phyloP scores from a whole-genome alignment of 257 asterid species.

The Nyctanthes arbortristis region DNA sequence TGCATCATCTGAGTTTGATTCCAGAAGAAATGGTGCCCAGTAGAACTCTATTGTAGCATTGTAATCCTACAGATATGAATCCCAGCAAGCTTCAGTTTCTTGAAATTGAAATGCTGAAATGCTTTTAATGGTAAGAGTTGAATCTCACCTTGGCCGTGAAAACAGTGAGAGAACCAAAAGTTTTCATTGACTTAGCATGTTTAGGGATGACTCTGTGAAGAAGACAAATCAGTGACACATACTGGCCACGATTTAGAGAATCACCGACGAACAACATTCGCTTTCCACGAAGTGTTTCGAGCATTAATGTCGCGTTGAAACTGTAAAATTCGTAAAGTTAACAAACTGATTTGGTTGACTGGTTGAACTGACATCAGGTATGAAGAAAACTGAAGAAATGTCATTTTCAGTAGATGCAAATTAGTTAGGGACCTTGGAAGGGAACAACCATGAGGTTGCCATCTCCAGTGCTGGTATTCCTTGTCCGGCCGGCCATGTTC shows the following conservation, averaged over 20 bases:
- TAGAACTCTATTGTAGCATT: constrained; percentile 62
- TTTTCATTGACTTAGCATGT: constrained; percentile 63
- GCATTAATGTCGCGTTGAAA: constrained; percentile 51
- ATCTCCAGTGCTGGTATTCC: constrained; percentile 80
- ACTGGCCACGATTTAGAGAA: constrained; percentile 85
- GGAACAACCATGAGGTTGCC: constrained; percentile 85
- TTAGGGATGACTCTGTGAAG: constrained; percentile 60
- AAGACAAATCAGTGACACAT: constrained; percentile 81
- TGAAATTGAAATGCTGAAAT: too few relatives aligned
- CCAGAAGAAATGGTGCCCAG: constrained; percentile 67
- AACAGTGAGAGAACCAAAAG: constrained; percentile 58
- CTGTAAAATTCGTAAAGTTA: constrained; percentile 20
- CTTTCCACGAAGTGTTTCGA: constrained; percentile 62
- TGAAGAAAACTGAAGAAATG: too few relatives aligned
- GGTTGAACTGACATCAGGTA: too few relatives aligned
- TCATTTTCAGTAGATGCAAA: too few relatives aligned
- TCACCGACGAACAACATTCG: constrained; percentile 91
- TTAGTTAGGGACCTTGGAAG: constrained; percentile 79
- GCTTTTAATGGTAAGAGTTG: not conserved
- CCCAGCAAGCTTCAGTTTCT: too few relatives aligned
- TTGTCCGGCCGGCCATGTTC: constrained; percentile 86
- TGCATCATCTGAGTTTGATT: constrained; percentile 58
- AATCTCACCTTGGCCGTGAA: constrained; percentile 73
- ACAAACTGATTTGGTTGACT: not conserved
- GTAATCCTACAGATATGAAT: constrained; percentile 40